A percentile compares a stretch with the other conserved stretches of the same genome.
These are phyloP conservation scores for Peterozyma xylosa DNA, from an alignment of 805 yeast genomes.

Conservation along the genomic window DNA sequence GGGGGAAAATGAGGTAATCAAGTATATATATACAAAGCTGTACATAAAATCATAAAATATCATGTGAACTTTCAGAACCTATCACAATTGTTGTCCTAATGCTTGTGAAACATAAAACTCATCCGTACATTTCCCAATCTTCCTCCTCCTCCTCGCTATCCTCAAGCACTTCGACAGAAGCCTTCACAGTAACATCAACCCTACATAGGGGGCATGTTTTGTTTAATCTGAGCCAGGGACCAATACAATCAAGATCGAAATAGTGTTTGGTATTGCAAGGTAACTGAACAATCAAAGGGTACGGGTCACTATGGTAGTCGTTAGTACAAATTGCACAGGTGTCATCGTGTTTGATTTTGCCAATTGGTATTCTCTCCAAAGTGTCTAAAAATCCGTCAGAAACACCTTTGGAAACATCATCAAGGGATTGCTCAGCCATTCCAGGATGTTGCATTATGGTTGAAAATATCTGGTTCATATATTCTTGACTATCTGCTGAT, in stretches of 20 bases:
- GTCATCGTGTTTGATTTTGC: constrained; percentile 36
- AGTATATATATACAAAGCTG: constrained; percentile 1
- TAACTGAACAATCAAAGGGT: constrained; percentile 72
- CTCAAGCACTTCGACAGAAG: constrained; percentile 24
- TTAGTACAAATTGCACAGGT: constrained; percentile 83
- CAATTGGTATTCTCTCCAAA: constrained; percentile 59
- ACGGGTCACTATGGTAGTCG: constrained; percentile 60
- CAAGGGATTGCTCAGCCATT: constrained; percentile 9
- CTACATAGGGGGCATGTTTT: constrained; percentile 85
- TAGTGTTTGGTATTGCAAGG: constrained; percentile 64
- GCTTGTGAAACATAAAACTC: constrained; percentile 2
- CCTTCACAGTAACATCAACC: constrained; percentile 53
- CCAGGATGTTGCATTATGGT: too few relatives aligned
- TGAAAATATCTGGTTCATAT: too few relatives aligned
- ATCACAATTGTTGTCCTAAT: not conserved
- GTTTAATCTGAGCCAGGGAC: constrained; percentile 77
- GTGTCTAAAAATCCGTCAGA: constrained; percentile 66
- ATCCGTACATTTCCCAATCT: constrained; percentile 78
- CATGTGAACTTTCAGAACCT: not conserved
- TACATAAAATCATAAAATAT: not conserved
- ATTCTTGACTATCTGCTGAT: too few relatives aligned
- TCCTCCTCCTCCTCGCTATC: constrained; percentile 55
- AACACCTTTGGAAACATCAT: constrained; percentile 38
- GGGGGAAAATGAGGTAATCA: too few relatives aligned
- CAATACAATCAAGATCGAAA: constrained; percentile 85